phyloP scores from a whole-genome alignment of 2,329 filamentous ascomycete species.

The Arthrobotrys sinensis region DNA sequence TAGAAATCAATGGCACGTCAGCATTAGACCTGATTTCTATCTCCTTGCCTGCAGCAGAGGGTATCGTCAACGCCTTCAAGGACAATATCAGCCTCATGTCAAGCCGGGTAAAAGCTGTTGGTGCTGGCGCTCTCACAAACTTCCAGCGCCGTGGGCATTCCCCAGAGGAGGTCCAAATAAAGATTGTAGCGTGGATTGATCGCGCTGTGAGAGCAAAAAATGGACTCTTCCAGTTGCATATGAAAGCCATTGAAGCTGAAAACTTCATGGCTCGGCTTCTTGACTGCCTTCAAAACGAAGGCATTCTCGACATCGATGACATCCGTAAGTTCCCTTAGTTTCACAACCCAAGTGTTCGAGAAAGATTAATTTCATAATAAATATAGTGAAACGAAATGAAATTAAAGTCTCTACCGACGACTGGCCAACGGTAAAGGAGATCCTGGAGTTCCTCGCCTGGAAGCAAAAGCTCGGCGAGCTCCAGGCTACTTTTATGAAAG shows the following conservation, averaged over 20 bases:
- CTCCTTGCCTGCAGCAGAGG: not conserved
- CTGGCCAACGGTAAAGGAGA: not conserved
- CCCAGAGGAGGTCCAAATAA: not conserved
- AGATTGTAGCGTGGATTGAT: not conserved
- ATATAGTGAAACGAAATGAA: not conserved
- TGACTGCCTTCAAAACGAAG: conserved; percentile 6
- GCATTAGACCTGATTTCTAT: not conserved
- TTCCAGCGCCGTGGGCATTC: not conserved
- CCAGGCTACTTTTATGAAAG: not conserved
- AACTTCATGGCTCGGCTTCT: not conserved
- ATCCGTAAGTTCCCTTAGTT: not conserved
- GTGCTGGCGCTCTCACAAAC: conserved; percentile 23
- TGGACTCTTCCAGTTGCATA: conserved; percentile 7
- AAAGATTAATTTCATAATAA: not conserved
- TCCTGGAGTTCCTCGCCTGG: not conserved
- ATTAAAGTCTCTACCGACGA: not conserved
- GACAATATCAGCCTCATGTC: conserved; percentile 13
- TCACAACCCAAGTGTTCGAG: not conserved
- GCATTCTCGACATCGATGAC: not conserved
- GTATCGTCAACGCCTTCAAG: conserved; percentile 2
- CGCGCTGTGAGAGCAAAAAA: not conserved
- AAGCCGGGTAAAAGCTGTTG: conserved; percentile 31
- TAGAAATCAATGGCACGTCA: not conserved
- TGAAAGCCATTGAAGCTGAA: conserved; percentile 9
- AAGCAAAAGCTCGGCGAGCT: conserved; percentile 4